A percentile compares a stretch with the other conserved stretches of the same genome.
These are phyloP conservation scores for Boletus speciosus DNA, from an alignment of 768 basidiomycete genomes.

Conservation along the genomic window DNA sequence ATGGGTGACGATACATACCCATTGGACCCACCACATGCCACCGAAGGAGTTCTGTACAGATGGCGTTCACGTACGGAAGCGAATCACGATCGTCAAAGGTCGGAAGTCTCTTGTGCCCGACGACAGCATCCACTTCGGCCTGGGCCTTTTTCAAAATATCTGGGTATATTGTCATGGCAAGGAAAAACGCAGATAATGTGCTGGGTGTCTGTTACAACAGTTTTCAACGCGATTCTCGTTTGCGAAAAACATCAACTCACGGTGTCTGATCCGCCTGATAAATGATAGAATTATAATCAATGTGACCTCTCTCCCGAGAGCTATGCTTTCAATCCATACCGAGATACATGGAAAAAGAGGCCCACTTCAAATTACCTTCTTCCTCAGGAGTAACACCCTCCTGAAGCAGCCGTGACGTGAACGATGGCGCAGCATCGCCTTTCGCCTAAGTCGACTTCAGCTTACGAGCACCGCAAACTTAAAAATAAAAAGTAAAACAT, in stretches of 20 bases:
- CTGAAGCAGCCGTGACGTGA: conserved; percentile 12
- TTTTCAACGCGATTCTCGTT: neutral
- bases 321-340: conserved; percentile 3
- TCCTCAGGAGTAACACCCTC: conserved; percentile 10
- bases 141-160: conserved; percentile 8
- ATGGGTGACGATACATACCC: neutral
- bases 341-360: conserved; percentile 13
- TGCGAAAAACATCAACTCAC: conserved; percentile 23
- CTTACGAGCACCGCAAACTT: neutral
- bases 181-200: conserved; percentile 14
- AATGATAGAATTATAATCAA: neutral
- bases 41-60: conserved; percentile 14
- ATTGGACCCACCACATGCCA: conserved; percentile 1
- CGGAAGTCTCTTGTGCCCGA: conserved; percentile 13
- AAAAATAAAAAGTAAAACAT: neutral
- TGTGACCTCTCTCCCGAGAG: too few relatives aligned
- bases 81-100: conserved; percentile 8
- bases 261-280: conserved; percentile 26
- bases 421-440: conserved; percentile 10
- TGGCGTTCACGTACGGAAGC: conserved; percentile 14
- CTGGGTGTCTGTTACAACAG: conserved; percentile 12
- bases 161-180: conserved; percentile 14
- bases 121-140: conserved; percentile 9
- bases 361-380: conserved; percentile 12
- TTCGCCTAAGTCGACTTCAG: conserved; percentile 1